Percentiles rank a stretch among this genome's conserved stretches.
phyloP scores from a whole-genome alignment of 108 stramenopile genomes.

The Cyclotella distinguenda region DNA sequence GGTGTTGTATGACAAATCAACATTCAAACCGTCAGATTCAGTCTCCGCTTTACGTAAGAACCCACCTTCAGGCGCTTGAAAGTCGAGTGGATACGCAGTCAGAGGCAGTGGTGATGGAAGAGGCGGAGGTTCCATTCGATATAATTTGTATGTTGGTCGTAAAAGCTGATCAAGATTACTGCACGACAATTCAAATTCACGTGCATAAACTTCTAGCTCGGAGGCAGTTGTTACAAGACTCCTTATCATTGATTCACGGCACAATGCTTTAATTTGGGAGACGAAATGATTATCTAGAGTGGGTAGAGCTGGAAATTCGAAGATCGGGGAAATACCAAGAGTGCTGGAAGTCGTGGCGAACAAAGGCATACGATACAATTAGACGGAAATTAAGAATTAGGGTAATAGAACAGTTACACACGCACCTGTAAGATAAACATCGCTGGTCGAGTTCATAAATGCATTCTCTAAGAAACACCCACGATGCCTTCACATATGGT shows the following conservation, averaged over 20 bases:
- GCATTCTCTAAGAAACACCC: constrained; percentile 62
- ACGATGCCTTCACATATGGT: constrained; percentile 65
- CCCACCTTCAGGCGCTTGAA: constrained; percentile 70
- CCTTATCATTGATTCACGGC: constrained; percentile 80
- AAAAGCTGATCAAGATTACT: constrained; percentile 75
- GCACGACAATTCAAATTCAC: constrained; percentile 77
- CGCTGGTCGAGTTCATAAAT: constrained; percentile 70
- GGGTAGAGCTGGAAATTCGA: constrained; percentile 75
- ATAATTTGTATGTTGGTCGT: constrained; percentile 59
- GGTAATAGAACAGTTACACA: too few relatives aligned
- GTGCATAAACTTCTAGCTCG: constrained; percentile 82
- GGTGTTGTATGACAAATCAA: too few relatives aligned
- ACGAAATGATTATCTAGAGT: constrained; percentile 86
- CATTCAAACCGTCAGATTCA: too few relatives aligned
- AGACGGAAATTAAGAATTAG: too few relatives aligned
- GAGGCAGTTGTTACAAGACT: constrained; percentile 75
- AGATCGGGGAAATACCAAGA: constrained; percentile 55
- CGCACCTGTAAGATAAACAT: constrained; percentile 58
- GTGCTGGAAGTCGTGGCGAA: constrained; percentile 27
- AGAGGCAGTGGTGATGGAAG: constrained; percentile 69
- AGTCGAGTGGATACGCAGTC: constrained; percentile 82
- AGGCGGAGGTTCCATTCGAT: constrained; percentile 56
- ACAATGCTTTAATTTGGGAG: constrained; percentile 71
- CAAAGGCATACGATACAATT: too few relatives aligned
- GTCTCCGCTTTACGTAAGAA: too few relatives aligned